These are phyloP conservation scores for Strigomonas culicis DNA, from an alignment of 208 protist genomes.

Conservation along the genomic window DNA sequence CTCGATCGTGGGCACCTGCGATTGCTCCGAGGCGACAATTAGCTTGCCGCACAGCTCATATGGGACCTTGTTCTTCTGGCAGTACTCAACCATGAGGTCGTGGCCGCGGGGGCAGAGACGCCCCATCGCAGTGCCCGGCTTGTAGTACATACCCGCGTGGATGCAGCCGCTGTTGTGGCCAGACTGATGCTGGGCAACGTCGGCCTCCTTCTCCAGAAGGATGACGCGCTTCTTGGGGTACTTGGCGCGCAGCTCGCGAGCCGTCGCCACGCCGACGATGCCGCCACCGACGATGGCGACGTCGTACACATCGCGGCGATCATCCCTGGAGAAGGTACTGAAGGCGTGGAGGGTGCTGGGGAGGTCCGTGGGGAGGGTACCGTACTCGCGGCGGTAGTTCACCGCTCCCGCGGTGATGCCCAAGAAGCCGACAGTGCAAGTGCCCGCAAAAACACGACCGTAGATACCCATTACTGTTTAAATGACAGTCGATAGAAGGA, in stretches of 20 bases:
- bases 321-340: constrained; percentile 36
- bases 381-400: constrained; percentile 50
- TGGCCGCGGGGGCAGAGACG: constrained; percentile 81
- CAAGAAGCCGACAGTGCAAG: constrained; percentile 13
- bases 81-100: constrained; percentile 85
- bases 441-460: constrained; percentile 19
- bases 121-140: constrained; percentile 70
- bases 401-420: constrained; percentile 28
- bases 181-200: constrained; percentile 88
- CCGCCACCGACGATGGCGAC: constrained; percentile 85
- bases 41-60: constrained; percentile 85
- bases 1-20: constrained; percentile 55
- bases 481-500: background rate
- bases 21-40: constrained; percentile 75
- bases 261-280: constrained; percentile 83
- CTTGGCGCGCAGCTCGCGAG: constrained; percentile 52
- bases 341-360: constrained; percentile 27
- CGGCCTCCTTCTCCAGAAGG: constrained; percentile 82
- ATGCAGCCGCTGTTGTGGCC: constrained; percentile 91
- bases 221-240: constrained; percentile 77
- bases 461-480: constrained; percentile 2
- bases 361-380: constrained; percentile 27
- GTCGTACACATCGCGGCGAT: constrained; percentile 73
- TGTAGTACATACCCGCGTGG: constrained; percentile 92
- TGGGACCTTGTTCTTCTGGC: constrained; percentile 71